Base-by-base conservation (phyloP, 2,329 filamentous ascomycete genomes). In the Diplodia corticola region DNA sequence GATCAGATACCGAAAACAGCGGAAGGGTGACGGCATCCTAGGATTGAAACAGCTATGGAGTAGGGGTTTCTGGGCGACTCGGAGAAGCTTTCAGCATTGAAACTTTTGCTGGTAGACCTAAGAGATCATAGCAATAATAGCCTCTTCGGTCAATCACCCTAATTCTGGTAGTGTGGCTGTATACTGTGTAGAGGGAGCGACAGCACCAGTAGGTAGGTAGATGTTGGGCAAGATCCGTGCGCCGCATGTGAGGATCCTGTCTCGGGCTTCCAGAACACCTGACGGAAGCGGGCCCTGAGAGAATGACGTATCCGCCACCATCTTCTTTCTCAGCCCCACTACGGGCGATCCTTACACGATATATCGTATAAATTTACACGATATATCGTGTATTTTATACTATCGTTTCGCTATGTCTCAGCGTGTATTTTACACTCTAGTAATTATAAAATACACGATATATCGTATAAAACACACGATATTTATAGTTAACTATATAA, bases 241-340 rank as follows among this genome's bases (percentile, higher is more conserved):
- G 35, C 28, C 20, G 15, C 4, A 51, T 28, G 17, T 13, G 5
- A 28, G 12, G 50, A n/a, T n/a, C n/a, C n/a, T n/a, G 50, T n/a
- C 30, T 33, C 24, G 17, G 49, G 24, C 49, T 24, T 50, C 20
- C 49, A 35, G 30, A 54, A 7, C 17, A 50, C 12, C 33, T 33
- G 28, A 28, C 28, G 28, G 33, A n/a, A n/a, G n/a, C n/a, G 57
- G 44, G 44, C 22, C 63, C 40, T 55, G 46, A 22, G 46, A 22
- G 6, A 33, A 65, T 65, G 63, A 65, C 63, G 63, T 65, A 65
- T 30, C 26, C 30, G n/a, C 10, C 51, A 33, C 15, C 26, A 53
- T 3, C 12, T 22, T 37, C 28, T 30, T 30, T 35, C 26, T 63
- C 65, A 67, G 65, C 59, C n/a, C n/a, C 28, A 28, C 28, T 28